Evolutionary conservation across 768 basidiomycete species (phyloP).

Genomic region (Hygrophoropsis aurantiaca): DNA sequence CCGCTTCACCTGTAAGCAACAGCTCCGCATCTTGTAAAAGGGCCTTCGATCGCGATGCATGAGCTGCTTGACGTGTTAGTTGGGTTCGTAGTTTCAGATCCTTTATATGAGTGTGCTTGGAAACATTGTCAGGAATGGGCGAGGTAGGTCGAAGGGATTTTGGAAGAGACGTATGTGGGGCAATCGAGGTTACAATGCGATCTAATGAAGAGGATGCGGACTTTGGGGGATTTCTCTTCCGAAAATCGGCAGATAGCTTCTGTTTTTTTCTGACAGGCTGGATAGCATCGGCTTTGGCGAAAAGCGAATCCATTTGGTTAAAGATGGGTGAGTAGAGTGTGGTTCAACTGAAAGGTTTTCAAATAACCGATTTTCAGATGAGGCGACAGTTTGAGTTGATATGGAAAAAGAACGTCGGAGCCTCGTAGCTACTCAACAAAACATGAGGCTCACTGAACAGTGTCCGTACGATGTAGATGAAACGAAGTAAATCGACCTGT

Average conservation of each 20-base stretch:
- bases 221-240: constrained; percentile 25
- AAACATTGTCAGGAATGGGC: constrained; percentile 45
- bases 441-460: no score
- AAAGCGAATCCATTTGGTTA: constrained; percentile 80
- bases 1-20: constrained; percentile 66
- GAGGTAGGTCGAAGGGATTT: constrained; percentile 61
- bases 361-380: no score
- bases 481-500: no score
- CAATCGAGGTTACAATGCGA: constrained; percentile 56
- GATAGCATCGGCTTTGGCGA: constrained; percentile 67
- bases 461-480: no score
- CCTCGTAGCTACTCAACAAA: no score
- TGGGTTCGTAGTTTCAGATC: constrained; percentile 77
- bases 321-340: no score
- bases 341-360: no score
- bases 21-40: constrained; percentile 72
- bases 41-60: constrained; percentile 59
- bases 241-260: constrained; percentile 25
- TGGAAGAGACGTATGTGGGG: constrained; percentile 60
- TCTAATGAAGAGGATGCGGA: constrained; percentile 35
- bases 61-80: constrained; percentile 59
- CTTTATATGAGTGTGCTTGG: constrained; percentile 59
- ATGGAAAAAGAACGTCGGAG: no score
- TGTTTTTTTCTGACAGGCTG: constrained; percentile 47
- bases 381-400: no score